These are phyloP conservation scores for Corymbia calophylla DNA, from an alignment of 441 rosid species.

Conservation along the genomic window DNA sequence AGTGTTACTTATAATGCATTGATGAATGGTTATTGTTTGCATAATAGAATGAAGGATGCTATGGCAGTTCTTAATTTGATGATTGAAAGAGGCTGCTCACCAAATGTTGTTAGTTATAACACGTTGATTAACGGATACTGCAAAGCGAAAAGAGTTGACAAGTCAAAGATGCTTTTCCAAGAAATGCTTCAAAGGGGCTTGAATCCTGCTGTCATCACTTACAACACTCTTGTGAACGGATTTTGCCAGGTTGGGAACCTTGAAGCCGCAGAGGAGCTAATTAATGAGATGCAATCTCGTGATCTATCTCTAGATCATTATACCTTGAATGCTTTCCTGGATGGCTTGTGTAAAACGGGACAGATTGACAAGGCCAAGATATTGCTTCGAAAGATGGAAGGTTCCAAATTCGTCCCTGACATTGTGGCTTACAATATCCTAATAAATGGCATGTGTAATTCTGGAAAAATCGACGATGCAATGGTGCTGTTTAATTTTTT, in stretches of 20 bases:
- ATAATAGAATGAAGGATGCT: background rate
- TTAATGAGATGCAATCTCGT: background rate
- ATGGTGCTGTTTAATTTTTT: background rate
- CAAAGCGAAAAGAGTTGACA: background rate
- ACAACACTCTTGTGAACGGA: background rate
- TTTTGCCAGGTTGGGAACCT: background rate
- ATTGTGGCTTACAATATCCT: background rate
- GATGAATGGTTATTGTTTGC: background rate
- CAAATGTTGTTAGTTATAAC: background rate
- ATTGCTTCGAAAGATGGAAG: background rate
- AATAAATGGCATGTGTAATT: background rate
- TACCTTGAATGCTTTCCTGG: background rate
- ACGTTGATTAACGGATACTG: background rate
- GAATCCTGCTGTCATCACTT: background rate
- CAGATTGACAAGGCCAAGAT: background rate
- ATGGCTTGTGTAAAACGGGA: background rate
- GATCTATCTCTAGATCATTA: background rate
- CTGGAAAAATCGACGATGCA: background rate
- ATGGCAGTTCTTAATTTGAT: background rate
- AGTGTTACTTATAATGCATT: background rate
- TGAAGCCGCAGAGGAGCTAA: background rate
- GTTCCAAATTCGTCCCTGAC: background rate
- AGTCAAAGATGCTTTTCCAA: background rate
- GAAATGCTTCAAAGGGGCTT: background rate
- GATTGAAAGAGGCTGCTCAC: background rate